phyloP scores from a whole-genome alignment of 1,139 yeast genomes.

The Suhomyces coccinellae region DNA sequence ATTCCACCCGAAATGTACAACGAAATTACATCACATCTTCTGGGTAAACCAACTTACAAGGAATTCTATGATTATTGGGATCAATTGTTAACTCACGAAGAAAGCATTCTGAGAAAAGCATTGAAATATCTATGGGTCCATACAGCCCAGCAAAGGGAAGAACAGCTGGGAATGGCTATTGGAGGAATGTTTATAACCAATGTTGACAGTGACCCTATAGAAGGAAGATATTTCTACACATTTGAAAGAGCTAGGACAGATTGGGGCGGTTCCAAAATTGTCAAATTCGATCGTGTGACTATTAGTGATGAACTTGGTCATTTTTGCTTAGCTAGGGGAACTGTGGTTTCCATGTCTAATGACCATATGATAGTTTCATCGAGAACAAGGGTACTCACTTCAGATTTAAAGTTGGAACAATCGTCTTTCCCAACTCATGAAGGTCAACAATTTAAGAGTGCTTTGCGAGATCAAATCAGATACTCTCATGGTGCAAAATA shows the following conservation, averaged over 20 bases:
- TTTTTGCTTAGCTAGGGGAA: slow-evolving; percentile 69
- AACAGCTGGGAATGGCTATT: slow-evolving; percentile 57
- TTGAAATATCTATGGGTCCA: slow-evolving; percentile 71
- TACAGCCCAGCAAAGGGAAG: slow-evolving; percentile 62
- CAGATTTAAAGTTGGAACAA: slow-evolving; percentile 32
- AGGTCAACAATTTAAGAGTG: slow-evolving; percentile 50
- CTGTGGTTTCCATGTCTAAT: slow-evolving; percentile 45
- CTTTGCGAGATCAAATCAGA: slow-evolving; percentile 3
- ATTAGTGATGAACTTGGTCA: slow-evolving; percentile 83
- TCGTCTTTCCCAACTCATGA: not conserved
- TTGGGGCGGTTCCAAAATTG: slow-evolving; percentile 40
- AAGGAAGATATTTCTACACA: slow-evolving; percentile 43
- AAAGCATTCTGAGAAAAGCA: slow-evolving; percentile 52
- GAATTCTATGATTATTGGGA: slow-evolving; percentile 75
- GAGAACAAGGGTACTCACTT: slow-evolving; percentile 51
- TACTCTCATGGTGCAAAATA: slow-evolving; percentile 31
- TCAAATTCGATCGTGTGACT: slow-evolving; percentile 56
- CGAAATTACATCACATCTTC: slow-evolving; percentile 52
- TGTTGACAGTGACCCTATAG: slow-evolving; percentile 24
- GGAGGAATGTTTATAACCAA: slow-evolving; percentile 44
- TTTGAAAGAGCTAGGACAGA: slow-evolving; percentile 35
- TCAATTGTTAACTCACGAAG: slow-evolving; percentile 70
- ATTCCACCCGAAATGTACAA: slow-evolving; percentile 47
- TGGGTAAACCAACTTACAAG: slow-evolving; percentile 36
- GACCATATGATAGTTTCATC: slow-evolving; percentile 44